Evolutionary conservation across 345 rosid genomes (phyloP).

Genomic region (Raphanus raphanistrum): DNA sequence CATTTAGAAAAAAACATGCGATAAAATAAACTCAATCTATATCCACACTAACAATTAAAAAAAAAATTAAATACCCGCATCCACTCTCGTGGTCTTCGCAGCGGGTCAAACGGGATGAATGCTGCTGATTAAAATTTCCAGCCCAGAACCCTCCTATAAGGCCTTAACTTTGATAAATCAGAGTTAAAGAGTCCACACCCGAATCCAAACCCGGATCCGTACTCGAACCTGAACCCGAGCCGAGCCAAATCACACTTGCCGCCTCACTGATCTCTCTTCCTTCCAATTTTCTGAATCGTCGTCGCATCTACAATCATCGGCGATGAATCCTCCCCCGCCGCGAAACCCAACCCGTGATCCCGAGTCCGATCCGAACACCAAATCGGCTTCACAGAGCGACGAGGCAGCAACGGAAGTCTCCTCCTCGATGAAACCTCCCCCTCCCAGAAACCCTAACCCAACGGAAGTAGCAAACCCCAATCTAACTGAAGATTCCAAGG

Average conservation of each 20-base stretch:
- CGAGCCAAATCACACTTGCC: slow-evolving; percentile 4
- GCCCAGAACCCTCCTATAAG: too few species aligned
- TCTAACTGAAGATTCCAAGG: neutral
- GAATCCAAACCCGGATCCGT: neutral
- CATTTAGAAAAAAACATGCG: too few species aligned
- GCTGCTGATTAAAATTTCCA: too few species aligned
- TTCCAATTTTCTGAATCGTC: slow-evolving; percentile 16
- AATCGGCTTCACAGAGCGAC: slow-evolving; percentile 13
- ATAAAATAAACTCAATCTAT: too few species aligned
- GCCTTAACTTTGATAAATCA: too few species aligned
- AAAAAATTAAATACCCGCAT: too few species aligned
- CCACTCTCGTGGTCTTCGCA: too few species aligned
- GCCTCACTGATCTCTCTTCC: slow-evolving; percentile 17
- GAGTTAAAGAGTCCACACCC: neutral
- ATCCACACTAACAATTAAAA: too few species aligned
- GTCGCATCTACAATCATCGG: slow-evolving; percentile 26
- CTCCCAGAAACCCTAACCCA: slow-evolving; percentile 40
- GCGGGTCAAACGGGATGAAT: too few species aligned
- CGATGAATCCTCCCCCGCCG: slow-evolving; percentile 67
- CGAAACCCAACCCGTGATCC: slow-evolving; percentile 39
- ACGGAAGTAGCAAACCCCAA: slow-evolving; percentile 6
- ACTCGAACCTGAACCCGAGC: neutral
- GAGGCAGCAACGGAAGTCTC: slow-evolving; percentile 25
- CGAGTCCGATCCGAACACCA: slow-evolving; percentile 5
- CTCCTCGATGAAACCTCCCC: slow-evolving; percentile 45